phyloP scores from a whole-genome alignment of 257 asterid species.

The Mentha longifolia region DNA sequence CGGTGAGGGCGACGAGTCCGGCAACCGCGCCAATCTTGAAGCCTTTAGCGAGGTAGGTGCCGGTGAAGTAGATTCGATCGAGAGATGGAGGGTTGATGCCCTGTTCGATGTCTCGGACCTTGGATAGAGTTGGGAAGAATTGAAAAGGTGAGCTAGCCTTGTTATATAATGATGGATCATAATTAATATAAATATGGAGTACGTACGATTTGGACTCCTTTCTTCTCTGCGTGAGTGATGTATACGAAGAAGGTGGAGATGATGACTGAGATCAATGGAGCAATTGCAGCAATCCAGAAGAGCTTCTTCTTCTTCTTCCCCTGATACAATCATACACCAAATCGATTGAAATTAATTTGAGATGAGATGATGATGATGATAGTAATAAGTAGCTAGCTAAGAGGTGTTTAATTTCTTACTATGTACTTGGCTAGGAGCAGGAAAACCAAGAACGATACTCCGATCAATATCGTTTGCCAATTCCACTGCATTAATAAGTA shows the following conservation, averaged over 20 bases:
- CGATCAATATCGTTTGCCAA: conserved; percentile 70
- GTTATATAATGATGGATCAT: too few relatives aligned
- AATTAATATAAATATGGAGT: too few relatives aligned
- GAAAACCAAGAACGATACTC: conserved; percentile 61
- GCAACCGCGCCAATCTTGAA: conserved; percentile 72
- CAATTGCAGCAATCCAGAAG: conserved; percentile 89
- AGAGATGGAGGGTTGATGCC: conserved; percentile 81
- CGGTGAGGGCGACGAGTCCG: conserved; percentile 85
- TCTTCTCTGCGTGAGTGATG: conserved; percentile 69
- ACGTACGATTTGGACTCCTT: conserved; percentile 77
- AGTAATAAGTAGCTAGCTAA: too few relatives aligned
- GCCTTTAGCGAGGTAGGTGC: conserved; percentile 72
- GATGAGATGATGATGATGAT: too few relatives aligned
- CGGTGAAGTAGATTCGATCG: conserved; percentile 62
- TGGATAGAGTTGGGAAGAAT: too few relatives aligned
- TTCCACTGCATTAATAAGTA: too few relatives aligned
- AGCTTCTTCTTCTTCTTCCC: conserved; percentile 73
- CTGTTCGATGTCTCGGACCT: conserved; percentile 59
- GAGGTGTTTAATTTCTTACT: too few relatives aligned
- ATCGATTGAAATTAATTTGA: too few relatives aligned
- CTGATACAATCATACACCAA: conserved; percentile 31
- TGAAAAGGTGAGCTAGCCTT: too few relatives aligned
- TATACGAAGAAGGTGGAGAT: conserved; percentile 74
- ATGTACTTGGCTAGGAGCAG: conserved; percentile 66
- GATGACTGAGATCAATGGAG: conserved; percentile 77